Conservation (phyloP, 2,329 filamentous ascomycete species). For the Exophiala dermatitidis region DNA sequence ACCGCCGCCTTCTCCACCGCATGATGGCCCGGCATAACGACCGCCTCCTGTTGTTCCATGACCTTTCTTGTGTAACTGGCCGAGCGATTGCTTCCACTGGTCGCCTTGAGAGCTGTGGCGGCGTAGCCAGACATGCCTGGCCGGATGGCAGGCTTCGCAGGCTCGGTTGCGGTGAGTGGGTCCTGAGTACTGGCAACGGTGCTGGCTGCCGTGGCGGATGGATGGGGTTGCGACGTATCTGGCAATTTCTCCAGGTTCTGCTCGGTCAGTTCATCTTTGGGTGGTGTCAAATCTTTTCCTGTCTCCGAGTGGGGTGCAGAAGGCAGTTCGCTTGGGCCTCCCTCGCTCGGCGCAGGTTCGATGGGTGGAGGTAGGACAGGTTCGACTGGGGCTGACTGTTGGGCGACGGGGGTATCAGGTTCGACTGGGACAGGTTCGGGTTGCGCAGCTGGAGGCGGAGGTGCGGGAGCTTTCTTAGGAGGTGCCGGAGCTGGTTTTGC, state of each 20-base stretch:
- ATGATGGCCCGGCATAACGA: constrained; percentile 96
- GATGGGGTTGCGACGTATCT: constrained; percentile 68
- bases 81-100: constrained; percentile 55
- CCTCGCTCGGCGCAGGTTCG: constrained; percentile 36
- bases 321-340: constrained; percentile 27
- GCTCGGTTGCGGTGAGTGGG: constrained; percentile 49
- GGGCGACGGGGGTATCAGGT: constrained; percentile 27
- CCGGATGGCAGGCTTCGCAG: constrained; percentile 47
- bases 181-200: constrained; percentile 83
- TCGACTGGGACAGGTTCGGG: constrained; percentile 14
- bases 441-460: constrained; percentile 19
- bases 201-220: constrained; percentile 78
- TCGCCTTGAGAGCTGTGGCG: constrained; percentile 74
- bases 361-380: constrained; percentile 32
- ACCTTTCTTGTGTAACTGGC: constrained; percentile 79
- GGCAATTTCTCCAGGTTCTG: constrained; percentile 86
- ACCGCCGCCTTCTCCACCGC: constrained; percentile 88
- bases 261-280: constrained; percentile 79
- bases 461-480: constrained; percentile 45
- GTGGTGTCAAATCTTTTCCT: constrained; percentile 48
- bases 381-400: constrained; percentile 39
- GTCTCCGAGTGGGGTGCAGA: constrained; percentile 26
- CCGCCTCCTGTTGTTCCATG: constrained; percentile 91
- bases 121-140: constrained; percentile 66
- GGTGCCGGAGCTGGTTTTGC: constrained; percentile 52